These are phyloP conservation scores for Pseudopediastrum boryanum DNA, from an alignment of 139 green algal genomes.

Conservation along the genomic window DNA sequence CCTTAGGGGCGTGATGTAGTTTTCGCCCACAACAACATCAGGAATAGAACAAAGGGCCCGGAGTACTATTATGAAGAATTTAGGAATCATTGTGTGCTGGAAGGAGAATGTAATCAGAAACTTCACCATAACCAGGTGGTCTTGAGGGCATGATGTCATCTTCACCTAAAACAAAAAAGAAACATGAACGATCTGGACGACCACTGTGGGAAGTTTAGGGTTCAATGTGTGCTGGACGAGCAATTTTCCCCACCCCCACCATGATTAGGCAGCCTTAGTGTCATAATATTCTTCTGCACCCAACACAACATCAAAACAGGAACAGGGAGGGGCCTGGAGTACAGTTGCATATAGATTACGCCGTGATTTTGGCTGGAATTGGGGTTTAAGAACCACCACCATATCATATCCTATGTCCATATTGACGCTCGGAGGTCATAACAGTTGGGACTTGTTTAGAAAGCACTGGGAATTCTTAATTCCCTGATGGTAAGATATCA, in stretches of 20 bases:
- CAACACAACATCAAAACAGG: not conserved
- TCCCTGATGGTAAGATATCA: no score
- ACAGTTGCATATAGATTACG: not conserved
- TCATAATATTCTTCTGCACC: not conserved
- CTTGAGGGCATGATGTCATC: slow-evolving; percentile 39
- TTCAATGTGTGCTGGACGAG: not conserved
- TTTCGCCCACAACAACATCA: not conserved
- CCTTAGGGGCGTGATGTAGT: not conserved
- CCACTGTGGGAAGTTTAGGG: not conserved
- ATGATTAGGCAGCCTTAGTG: no score
- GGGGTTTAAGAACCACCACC: no score
- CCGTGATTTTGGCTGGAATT: no score
- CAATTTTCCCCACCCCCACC: no score
- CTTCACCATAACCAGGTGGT: not conserved
- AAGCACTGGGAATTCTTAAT: no score
- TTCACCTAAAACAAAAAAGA: not conserved
- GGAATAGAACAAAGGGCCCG: not conserved
- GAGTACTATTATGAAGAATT: not conserved
- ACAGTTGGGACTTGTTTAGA: no score
- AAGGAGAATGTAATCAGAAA: no score
- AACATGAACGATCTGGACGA: not conserved
- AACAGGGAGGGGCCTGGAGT: not conserved
- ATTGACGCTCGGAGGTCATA: no score
- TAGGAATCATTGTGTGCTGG: no score
- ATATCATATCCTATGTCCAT: no score